These are phyloP conservation scores for Brassica juncea DNA, from an alignment of 345 rosid genomes.

Conservation along the genomic window DNA sequence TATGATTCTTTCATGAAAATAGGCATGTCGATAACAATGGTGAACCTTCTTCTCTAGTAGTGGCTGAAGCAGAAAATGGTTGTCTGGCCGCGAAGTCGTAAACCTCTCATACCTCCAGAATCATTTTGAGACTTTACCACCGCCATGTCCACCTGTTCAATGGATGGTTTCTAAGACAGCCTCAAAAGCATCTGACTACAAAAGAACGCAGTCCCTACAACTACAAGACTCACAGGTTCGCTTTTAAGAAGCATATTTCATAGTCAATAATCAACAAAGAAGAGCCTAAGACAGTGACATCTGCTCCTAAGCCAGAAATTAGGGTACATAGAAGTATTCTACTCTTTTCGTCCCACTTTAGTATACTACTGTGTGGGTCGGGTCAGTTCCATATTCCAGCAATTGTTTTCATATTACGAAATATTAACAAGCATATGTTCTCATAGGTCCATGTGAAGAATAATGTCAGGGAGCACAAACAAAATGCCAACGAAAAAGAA, in stretches of 20 bases:
- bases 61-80: slow-evolving; percentile 52
- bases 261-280: slow-evolving; percentile 43
- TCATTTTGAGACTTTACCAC: slow-evolving; percentile 53
- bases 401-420: background rate
- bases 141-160: slow-evolving; percentile 73
- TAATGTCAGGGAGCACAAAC: slow-evolving; percentile 48
- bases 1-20: slow-evolving; percentile 13
- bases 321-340: slow-evolving; percentile 46
- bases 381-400: slow-evolving; percentile 16
- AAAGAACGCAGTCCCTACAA: slow-evolving; percentile 40
- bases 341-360: background rate
- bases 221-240: slow-evolving; percentile 39
- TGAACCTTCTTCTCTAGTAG: slow-evolving; percentile 51
- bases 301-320: slow-evolving; percentile 43
- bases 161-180: slow-evolving; percentile 55
- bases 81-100: slow-evolving; percentile 12
- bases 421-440: slow-evolving; percentile 6
- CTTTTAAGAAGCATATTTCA: slow-evolving; percentile 44
- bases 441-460: slow-evolving; percentile 48
- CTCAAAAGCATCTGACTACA: slow-evolving; percentile 41
- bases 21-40: slow-evolving; percentile 42
- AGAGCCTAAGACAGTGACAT: slow-evolving; percentile 36
- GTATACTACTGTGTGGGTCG: slow-evolving; percentile 11
- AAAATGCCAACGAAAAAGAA: slow-evolving; percentile 42
- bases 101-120: slow-evolving; percentile 40